Base-by-base conservation (phyloP, 2,329 filamentous ascomycete species). In the Fusarium coicis region DNA sequence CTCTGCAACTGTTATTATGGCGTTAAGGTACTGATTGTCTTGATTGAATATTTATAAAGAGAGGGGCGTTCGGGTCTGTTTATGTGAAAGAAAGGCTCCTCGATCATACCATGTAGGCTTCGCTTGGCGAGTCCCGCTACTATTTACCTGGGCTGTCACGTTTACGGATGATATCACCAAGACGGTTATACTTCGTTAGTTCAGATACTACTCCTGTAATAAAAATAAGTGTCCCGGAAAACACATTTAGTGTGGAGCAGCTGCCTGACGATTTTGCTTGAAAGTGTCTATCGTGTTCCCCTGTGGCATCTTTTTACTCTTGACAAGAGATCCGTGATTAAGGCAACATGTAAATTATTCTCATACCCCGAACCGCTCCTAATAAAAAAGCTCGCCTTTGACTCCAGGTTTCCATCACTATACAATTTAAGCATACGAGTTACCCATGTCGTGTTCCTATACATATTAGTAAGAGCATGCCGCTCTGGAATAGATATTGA, bases 401-500 rank as follows among this genome's bases (percentile, higher is more conserved):
- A 72, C 75, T 76, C 77, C 66, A 32, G 63, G 19, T 34, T 66
- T 66, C 62, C 60, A 54, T 70, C 72, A 65, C 60, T 63, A 18
- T 46, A 52, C 50, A 68, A 30, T 72, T 63, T 83, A 87, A 65
- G 84, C 81, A 79, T 87, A 89, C 36, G 87, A 89, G 70, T 92
- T 92, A 52, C 90, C 90, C 81, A 92, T 84, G 76, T 91, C 88
- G 77, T 92, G 90, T 80, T 92, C 90, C 90, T 92, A 49, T 40
- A 14, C 49, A 16, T 57, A 23, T 78, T 59, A 78, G 73, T 30
- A 56, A 57, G 37, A 44, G 26, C n/a, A 66, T 32, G 11, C 10
- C 11, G 23, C 40, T 14, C 2, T 34, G n/a, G 23, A 23, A 47
- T n/a, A 5, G 18, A 42, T 30, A 49, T 64, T 44, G 42, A 80